Evolutionary conservation across 495 filamentous ascomycete genomes (phyloP).

Genomic region (Aspergillus indologenus): DNA sequence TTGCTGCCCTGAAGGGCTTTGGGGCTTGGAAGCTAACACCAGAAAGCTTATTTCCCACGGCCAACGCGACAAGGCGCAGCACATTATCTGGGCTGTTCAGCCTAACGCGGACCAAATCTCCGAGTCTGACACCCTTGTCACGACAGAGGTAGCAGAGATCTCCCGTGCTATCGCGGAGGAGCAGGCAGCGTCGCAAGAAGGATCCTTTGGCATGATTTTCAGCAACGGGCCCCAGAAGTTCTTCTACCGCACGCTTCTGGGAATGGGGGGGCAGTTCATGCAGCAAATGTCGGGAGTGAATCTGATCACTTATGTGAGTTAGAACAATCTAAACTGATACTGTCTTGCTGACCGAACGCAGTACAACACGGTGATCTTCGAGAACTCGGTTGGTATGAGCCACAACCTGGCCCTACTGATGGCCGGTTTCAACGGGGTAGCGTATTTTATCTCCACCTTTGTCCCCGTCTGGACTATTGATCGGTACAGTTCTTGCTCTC

Average conservation of each 20-base stretch:
- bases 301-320: conserved; percentile 39
- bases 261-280: conserved; percentile 44
- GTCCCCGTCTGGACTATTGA: conserved; percentile 53
- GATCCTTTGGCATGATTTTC: conserved; percentile 33
- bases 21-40: background rate
- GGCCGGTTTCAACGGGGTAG: conserved; percentile 46
- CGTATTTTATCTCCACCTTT: conserved; percentile 46
- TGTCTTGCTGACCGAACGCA: conserved; percentile 7
- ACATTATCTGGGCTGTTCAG: conserved; percentile 32
- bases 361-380: conserved; percentile 39
- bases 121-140: conserved; percentile 26
- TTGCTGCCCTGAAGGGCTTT: too few relatives aligned
- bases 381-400: conserved; percentile 33
- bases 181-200: conserved; percentile 22
- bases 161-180: conserved; percentile 31
- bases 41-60: conserved; percentile 33
- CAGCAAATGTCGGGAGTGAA: conserved; percentile 47
- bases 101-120: conserved; percentile 29
- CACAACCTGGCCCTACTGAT: conserved; percentile 43
- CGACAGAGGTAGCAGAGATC: conserved; percentile 29
- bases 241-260: conserved; percentile 33
- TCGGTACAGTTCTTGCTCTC: conserved; percentile 17
- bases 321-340: too few relatives aligned
- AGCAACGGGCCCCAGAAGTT: conserved; percentile 36
- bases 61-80: conserved; percentile 29